Evolutionary conservation across 2,329 filamentous ascomycete genomes (phyloP).

Genomic region (Neophaeococcomyces mojaviensis): DNA sequence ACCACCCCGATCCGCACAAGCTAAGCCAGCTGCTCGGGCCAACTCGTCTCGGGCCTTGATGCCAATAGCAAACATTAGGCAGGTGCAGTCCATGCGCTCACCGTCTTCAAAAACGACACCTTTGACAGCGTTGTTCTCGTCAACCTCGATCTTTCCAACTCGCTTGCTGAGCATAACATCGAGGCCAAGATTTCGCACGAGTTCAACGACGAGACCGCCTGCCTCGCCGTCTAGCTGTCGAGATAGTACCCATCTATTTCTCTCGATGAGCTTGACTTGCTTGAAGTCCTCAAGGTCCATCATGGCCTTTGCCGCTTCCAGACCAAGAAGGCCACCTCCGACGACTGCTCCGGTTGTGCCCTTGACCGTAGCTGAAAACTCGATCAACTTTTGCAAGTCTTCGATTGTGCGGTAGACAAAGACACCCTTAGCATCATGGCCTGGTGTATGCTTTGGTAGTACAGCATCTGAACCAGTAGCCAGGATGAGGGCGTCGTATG

Average conservation of each 20-base stretch:
- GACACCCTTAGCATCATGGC: constrained; percentile 70
- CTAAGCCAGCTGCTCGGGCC: constrained; percentile 61
- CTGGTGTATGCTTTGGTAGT: constrained; percentile 63
- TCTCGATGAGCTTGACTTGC: constrained; percentile 70
- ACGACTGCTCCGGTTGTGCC: constrained; percentile 68
- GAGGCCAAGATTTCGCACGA: constrained; percentile 69
- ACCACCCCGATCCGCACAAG: constrained; percentile 63
- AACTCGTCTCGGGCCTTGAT: constrained; percentile 75
- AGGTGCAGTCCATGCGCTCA: constrained; percentile 66
- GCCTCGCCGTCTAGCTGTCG: constrained; percentile 77
- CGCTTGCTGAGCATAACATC: constrained; percentile 72
- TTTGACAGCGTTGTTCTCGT: constrained; percentile 58
- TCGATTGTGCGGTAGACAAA: constrained; percentile 86
- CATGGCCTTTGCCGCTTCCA: constrained; percentile 89
- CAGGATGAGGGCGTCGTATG: constrained; percentile 74
- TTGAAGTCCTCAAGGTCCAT: constrained; percentile 70
- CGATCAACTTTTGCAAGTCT: constrained; percentile 69
- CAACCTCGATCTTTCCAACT: constrained; percentile 64
- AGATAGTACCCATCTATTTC: constrained; percentile 74
- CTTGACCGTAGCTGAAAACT: constrained; percentile 59
- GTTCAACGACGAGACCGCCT: constrained; percentile 71
- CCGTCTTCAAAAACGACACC: constrained; percentile 77
- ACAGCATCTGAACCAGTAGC: constrained; percentile 82
- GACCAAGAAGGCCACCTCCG: constrained; percentile 73
- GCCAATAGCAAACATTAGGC: constrained; percentile 84